Evolutionary conservation across 768 basidiomycete species (phyloP), one percentile per base, ranked within the genome.

Genomic region (Naganishia vishniacii): DNA sequence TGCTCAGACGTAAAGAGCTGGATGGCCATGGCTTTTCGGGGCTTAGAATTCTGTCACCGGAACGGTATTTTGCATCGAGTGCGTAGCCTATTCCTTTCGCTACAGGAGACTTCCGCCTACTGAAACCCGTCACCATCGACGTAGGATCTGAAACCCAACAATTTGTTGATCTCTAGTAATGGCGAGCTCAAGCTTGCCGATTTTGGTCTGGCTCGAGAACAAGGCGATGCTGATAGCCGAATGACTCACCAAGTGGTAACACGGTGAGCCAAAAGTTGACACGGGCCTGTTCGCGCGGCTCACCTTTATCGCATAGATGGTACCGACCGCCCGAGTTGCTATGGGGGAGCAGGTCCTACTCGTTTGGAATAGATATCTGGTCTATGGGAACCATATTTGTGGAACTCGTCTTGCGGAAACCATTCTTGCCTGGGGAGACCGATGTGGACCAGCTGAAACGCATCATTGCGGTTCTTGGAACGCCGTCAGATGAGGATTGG

Each of bases 191-290:
- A 99, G 79, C 84, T 99, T 48, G 95, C 95, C 13, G 95, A 99
- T 84, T 99, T 99, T 76, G 95, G 95, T 83, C 84, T 99, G 8
- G 95, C 95, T 26, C 81, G 95, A 62, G 95, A 99, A 79, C 94
- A 88, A 76, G 90, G 88, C 16, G 95, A 98, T 71, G 91, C 93
- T 26, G 88, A 87, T 3, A 87, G 87, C 73, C 91, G 91, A 78
- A 98, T 99, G 95, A 97, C 95, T 0, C 89, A 87, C 71, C 92
- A 97, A 73, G 94, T 99, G 66, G 97, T 99, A 78, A 99, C 95
- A 18, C 83, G 91, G 91, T 93, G 56, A 59, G 84, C 76, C n/a
- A 4, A 34, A 23, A 12, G 18, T 26, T 48, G 61, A 63, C 40
- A 29, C 13, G 44, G n/a, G 44, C 42, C 37, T 9, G 41, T 49